Conservation (phyloP, 176 grass and related monocot species). For the Musa acuminata region DNA sequence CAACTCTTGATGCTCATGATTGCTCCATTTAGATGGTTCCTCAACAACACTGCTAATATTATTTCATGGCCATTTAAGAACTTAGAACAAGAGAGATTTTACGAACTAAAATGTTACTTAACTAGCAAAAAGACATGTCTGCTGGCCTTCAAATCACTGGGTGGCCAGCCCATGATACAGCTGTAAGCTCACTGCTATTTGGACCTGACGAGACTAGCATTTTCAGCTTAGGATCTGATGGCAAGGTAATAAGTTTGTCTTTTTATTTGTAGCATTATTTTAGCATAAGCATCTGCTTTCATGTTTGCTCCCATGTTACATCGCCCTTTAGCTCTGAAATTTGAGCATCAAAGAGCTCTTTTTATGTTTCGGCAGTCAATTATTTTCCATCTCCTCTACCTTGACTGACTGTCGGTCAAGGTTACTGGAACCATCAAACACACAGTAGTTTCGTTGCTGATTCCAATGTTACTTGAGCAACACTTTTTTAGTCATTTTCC, state of each 20-base stretch:
- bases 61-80: not conserved
- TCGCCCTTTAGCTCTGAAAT: not conserved
- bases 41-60: not conserved
- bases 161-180: conserved; percentile 94
- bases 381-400: not conserved
- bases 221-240: conserved; percentile 83
- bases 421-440: not conserved
- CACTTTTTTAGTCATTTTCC: not conserved
- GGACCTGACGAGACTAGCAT: conserved; percentile 96
- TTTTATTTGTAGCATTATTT: conserved; percentile 12
- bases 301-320: not conserved
- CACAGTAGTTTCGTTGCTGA: no score
- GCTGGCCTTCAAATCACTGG: conserved; percentile 96
- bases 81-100: not conserved
- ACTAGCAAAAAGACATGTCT: conserved; percentile 74
- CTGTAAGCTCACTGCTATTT: conserved; percentile 79
- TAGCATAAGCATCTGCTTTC: not conserved
- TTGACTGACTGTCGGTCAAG: not conserved
- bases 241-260: conserved; percentile 50
- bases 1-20: not conserved
- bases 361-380: not conserved
- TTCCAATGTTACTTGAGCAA: not conserved
- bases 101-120: conserved; percentile 28
- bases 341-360: not conserved
- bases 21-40: not conserved